Percentiles rank a stretch among this genome's conserved stretches.
Evolutionary conservation across 106 monocot genomes (phyloP).

Genomic region (Narthecium ossifragum): DNA sequence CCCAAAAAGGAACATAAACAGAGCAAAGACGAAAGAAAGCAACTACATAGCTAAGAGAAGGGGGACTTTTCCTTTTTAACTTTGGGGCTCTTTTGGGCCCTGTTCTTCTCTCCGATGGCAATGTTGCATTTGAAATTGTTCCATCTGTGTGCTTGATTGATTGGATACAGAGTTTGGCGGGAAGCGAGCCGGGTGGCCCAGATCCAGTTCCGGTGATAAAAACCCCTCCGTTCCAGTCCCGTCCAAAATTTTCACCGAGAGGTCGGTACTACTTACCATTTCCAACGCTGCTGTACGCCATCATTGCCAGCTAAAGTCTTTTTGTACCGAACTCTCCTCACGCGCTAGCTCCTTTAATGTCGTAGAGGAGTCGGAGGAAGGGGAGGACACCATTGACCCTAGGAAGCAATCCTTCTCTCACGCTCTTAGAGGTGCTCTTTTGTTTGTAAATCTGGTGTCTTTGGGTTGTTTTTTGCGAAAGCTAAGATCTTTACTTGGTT

Average conservation of each 20-base stretch:
- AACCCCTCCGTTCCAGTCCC: slow-evolving; percentile 2
- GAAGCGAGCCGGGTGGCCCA: slow-evolving; percentile 29
- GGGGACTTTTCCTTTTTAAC: background rate
- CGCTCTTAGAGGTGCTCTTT: slow-evolving; percentile 42
- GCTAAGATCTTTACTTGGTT: too few species aligned
- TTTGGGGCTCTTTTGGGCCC: background rate
- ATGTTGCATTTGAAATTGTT: background rate
- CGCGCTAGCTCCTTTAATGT: background rate
- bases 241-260: background rate
- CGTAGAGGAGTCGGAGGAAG: slow-evolving; percentile 3
- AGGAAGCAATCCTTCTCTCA: slow-evolving; percentile 38
- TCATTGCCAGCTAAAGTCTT: background rate
- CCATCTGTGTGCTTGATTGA: slow-evolving; percentile 3
- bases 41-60: background rate
- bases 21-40: too few species aligned
- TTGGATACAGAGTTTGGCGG: slow-evolving; percentile 43
- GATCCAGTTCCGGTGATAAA: slow-evolving; percentile 27
- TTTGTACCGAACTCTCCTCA: background rate
- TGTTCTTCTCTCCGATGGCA: background rate
- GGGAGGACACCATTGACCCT: slow-evolving; percentile 21
- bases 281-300: too few species aligned
- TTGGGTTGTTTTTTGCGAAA: too few species aligned
- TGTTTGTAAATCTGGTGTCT: background rate
- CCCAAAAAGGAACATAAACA: too few species aligned
- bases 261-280: slow-evolving; percentile 3